phyloP scores from a whole-genome alignment of 164 flowering plant species.

The Warburgia ugandensis region DNA sequence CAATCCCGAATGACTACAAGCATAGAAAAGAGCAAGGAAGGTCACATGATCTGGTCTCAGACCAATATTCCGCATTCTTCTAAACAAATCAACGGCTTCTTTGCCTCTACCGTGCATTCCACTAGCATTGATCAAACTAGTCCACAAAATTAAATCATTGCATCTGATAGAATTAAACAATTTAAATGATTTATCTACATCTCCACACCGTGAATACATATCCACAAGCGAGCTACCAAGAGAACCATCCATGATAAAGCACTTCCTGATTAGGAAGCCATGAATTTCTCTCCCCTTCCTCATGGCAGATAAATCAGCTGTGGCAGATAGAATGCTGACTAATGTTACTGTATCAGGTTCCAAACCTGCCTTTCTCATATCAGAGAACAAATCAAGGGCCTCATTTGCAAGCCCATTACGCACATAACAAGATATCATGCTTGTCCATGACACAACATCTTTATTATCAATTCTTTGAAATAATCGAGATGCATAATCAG shows the following conservation, averaged over 20 bases:
- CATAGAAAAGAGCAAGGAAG: slow-evolving; percentile 65
- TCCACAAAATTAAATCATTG: slow-evolving; percentile 43
- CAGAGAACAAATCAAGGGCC: slow-evolving; percentile 42
- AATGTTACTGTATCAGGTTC: slow-evolving; percentile 52
- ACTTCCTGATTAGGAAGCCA: slow-evolving; percentile 50
- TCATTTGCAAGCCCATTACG: slow-evolving; percentile 53
- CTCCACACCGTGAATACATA: slow-evolving; percentile 77
- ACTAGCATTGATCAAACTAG: slow-evolving; percentile 70
- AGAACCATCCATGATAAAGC: slow-evolving; percentile 41
- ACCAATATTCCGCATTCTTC: slow-evolving; percentile 34
- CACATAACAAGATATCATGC: slow-evolving; percentile 52
- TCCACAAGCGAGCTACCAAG: slow-evolving; percentile 58
- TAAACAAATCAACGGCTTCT: slow-evolving; percentile 48
- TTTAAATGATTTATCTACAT: slow-evolving; percentile 33
- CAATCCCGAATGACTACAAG: slow-evolving; percentile 87
- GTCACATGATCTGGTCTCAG: slow-evolving; percentile 65
- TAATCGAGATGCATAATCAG: slow-evolving; percentile 40
- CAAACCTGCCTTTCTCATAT: slow-evolving; percentile 37
- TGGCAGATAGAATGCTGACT: slow-evolving; percentile 53
- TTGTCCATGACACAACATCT: slow-evolving; percentile 83
- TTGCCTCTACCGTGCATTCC: slow-evolving; percentile 81
- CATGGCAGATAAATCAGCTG: slow-evolving; percentile 51
- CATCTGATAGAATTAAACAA: slow-evolving; percentile 27
- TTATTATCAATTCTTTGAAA: slow-evolving; percentile 43
- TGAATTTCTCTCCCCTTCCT: slow-evolving; percentile 77